Conservation (phyloP, 768 basidiomycete species). For the Brasilioporus rufonigricans region DNA sequence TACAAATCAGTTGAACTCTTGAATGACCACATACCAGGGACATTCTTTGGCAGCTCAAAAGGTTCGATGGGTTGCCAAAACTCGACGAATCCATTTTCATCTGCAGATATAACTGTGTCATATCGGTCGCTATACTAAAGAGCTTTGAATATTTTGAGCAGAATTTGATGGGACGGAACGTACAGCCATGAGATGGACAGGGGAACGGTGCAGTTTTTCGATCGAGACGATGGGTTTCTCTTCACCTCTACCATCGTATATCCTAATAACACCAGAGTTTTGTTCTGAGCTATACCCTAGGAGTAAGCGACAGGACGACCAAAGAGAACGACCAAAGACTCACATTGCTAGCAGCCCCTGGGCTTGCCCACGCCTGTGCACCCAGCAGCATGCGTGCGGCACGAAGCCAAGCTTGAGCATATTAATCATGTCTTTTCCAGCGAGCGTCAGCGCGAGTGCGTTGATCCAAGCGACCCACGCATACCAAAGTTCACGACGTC, state of each 20-base stretch:
- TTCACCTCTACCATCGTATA: conserved; percentile 92
- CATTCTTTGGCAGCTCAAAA: conserved; percentile 76
- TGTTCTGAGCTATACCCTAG: conserved; percentile 66
- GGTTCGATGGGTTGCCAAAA: conserved; percentile 94
- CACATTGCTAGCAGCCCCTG: conserved; percentile 88
- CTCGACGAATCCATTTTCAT: conserved; percentile 93
- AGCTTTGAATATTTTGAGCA: background rate
- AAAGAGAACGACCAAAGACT: conserved; percentile 31
- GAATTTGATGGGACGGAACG: conserved; percentile 28
- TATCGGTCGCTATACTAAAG: conserved; percentile 84
- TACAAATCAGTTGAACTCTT: conserved; percentile 93
- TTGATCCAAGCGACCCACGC: conserved; percentile 26
- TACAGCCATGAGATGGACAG: conserved; percentile 90
- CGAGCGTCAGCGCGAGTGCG: background rate
- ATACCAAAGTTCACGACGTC: conserved; percentile 97
- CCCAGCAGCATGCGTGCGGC: conserved; percentile 93
- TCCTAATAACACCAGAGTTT: conserved; percentile 66
- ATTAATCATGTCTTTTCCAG: conserved; percentile 89
- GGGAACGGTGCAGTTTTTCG: conserved; percentile 76
- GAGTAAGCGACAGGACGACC: conserved; percentile 11
- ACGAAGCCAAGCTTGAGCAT: conserved; percentile 87
- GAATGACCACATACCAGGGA: conserved; percentile 81
- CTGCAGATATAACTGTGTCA: conserved; percentile 90
- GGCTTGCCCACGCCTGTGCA: conserved; percentile 85
- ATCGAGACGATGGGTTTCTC: conserved; percentile 75